phyloP scores from a whole-genome alignment of 2,329 filamentous ascomycete genomes.

The Apiospora kogelbergensis region DNA sequence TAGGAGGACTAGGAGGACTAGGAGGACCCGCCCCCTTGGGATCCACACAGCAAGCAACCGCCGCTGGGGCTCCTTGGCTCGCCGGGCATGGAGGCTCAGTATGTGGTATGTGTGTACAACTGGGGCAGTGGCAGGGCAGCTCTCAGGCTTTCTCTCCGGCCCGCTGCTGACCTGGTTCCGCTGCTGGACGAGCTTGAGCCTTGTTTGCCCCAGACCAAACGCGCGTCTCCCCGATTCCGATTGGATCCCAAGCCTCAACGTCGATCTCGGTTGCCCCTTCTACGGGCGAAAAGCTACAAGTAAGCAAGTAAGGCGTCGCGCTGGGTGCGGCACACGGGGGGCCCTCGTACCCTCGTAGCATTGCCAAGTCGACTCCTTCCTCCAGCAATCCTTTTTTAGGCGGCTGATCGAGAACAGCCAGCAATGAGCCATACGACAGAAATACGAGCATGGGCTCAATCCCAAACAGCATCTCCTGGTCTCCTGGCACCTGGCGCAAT shows the following conservation, averaged over 20 bases:
- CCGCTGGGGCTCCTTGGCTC: neutral
- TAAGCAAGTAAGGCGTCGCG: neutral
- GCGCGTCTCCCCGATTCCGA: constrained; percentile 4
- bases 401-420: neutral
- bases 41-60: neutral
- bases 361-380: neutral
- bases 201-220: constrained; percentile 6
- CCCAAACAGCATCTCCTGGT: neutral
- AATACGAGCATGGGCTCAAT: constrained; percentile 2
- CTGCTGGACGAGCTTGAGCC: neutral
- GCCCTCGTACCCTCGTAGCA: neutral
- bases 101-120: too few relatives aligned
- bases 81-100: neutral
- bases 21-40: neutral
- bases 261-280: constrained; percentile 1
- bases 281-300: neutral
- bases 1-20: too few relatives aligned
- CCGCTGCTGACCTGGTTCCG: neutral
- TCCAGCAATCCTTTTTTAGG: neutral
- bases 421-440: neutral
- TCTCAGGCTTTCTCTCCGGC: neutral
- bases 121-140: neutral
- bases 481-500: neutral
- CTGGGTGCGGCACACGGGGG: neutral
- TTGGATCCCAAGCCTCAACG: neutral